Percentiles rank a stretch among this genome's conserved stretches.
Conservation (phyloP, 768 basidiomycete species). For the Xerocomellus amylosporus region DNA sequence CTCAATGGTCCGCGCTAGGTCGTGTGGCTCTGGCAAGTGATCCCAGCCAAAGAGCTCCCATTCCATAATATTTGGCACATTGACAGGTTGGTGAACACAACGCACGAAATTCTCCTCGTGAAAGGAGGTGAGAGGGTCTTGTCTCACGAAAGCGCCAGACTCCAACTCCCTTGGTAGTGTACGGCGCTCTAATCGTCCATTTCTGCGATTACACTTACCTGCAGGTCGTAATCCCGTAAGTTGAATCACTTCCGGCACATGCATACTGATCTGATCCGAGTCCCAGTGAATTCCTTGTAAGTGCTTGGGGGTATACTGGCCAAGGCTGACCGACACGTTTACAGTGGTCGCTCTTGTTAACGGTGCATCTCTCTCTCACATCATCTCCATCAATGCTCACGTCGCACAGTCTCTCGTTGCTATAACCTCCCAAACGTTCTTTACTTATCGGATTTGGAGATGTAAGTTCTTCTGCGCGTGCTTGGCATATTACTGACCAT, state of each 20-base stretch:
- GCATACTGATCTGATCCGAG: not conserved
- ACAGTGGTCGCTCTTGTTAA: conserved; percentile 5
- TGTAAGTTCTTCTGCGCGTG: not conserved
- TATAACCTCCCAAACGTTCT: conserved; percentile 4
- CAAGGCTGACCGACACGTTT: not conserved
- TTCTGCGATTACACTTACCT: not conserved
- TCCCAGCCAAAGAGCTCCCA: not conserved
- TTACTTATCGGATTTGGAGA: conserved; percentile 12
- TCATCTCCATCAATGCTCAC: too few relatives aligned
- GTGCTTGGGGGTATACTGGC: not conserved
- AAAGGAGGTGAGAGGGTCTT: conserved; percentile 1
- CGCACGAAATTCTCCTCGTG: not conserved
- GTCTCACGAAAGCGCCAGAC: not conserved
- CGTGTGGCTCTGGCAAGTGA: not conserved
- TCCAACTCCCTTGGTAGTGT: not conserved
- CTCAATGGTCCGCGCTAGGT: not conserved
- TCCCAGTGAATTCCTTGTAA: conserved; percentile 5
- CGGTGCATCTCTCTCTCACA: not conserved
- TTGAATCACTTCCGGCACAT: not conserved
- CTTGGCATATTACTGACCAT: not conserved
- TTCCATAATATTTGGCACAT: not conserved
- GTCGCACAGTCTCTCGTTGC: conserved; percentile 3
- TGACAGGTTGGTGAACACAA: not conserved
- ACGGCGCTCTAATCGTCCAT: not conserved
- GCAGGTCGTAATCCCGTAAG: not conserved